phyloP scores from a whole-genome alignment of 148 eudicot species.

The Amaranthus palmeri region DNA sequence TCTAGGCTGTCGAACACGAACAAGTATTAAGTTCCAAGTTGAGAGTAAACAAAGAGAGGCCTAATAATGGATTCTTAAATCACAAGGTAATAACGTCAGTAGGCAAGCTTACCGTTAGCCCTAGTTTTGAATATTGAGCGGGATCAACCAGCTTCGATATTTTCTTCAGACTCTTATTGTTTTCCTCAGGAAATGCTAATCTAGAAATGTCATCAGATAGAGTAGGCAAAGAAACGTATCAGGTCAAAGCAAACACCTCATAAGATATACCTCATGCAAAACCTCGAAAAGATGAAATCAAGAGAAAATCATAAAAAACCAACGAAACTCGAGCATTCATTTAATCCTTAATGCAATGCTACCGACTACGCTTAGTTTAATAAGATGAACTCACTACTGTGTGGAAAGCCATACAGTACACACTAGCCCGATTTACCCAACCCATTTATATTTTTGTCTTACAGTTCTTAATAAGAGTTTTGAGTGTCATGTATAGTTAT shows the following conservation, averaged over 20 bases:
- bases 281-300: no score
- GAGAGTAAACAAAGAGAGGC: background rate
- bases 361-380: no score
- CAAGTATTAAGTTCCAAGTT: slow-evolving; percentile 12
- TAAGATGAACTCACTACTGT: no score
- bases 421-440: no score
- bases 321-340: no score
- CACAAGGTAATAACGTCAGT: background rate
- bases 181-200: slow-evolving; percentile 85
- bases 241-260: background rate
- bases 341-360: no score
- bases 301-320: no score
- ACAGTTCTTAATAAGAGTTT: no score
- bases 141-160: slow-evolving; percentile 83
- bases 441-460: no score
- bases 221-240: background rate
- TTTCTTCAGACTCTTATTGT: slow-evolving; percentile 79
- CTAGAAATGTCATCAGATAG: slow-evolving; percentile 32
- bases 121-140: slow-evolving; percentile 49
- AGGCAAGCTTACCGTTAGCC: slow-evolving; percentile 62
- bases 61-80: background rate
- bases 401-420: no score
- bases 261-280: no score
- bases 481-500: no score
- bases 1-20: slow-evolving; percentile 59